These are phyloP conservation scores for Neocatenulostroma microsporum DNA, from an alignment of 2,329 filamentous ascomycete species.

Conservation along the genomic window DNA sequence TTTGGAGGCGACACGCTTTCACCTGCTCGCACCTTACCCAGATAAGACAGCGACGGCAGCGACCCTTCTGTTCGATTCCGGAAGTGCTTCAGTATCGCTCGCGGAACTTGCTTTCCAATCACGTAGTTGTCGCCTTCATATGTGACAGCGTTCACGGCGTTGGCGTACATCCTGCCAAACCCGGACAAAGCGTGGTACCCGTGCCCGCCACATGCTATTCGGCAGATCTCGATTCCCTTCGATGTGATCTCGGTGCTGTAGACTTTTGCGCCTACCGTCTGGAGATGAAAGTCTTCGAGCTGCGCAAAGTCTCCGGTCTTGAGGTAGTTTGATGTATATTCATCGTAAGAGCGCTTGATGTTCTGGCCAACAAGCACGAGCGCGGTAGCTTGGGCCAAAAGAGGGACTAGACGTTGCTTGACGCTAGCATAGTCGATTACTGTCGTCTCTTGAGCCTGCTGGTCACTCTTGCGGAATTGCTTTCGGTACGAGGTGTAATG, in stretches of 20 bases:
- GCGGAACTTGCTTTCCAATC: slow-evolving; percentile 7
- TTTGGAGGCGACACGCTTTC: neutral
- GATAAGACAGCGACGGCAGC: slow-evolving; percentile 6
- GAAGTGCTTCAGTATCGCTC: slow-evolving; percentile 8
- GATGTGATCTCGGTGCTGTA: slow-evolving; percentile 7
- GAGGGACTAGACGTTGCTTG: slow-evolving; percentile 4
- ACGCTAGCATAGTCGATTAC: slow-evolving; percentile 10
- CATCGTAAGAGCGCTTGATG: slow-evolving; percentile 8
- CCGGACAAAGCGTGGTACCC: slow-evolving; percentile 8
- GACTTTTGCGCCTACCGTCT: slow-evolving; percentile 9
- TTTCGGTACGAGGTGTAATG: slow-evolving; percentile 10
- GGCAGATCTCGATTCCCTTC: slow-evolving; percentile 4
- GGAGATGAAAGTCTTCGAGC: slow-evolving; percentile 10
- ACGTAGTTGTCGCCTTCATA: slow-evolving; percentile 12
- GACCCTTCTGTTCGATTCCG: slow-evolving; percentile 1
- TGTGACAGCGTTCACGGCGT: slow-evolving; percentile 9
- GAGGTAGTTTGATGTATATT: slow-evolving; percentile 3
- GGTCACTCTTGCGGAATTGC: slow-evolving; percentile 7
- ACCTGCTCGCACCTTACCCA: neutral
- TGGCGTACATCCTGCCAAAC: slow-evolving; percentile 9
- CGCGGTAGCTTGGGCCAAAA: slow-evolving; percentile 8
- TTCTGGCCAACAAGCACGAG: slow-evolving; percentile 7
- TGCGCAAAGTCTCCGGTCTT: slow-evolving; percentile 8
- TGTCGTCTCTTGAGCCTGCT: slow-evolving; percentile 3
- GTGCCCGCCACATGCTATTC: slow-evolving; percentile 9